Evolutionary conservation across 1,284 basidiomycete genomes (phyloP).

Genomic region (Rugosomyces carneus): DNA sequence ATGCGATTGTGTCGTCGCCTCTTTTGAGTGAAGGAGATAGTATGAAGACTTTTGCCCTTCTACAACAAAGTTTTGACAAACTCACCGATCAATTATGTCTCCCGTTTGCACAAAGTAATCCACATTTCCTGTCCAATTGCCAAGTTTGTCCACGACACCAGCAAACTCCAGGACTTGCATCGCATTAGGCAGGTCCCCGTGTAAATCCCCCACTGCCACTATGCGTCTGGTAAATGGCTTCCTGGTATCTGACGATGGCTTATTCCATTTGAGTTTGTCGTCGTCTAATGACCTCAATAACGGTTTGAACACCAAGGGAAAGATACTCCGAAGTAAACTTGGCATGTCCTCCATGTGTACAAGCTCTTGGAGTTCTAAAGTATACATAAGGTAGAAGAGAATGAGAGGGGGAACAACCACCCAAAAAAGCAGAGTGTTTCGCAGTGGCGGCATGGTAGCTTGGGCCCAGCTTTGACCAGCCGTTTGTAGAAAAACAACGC

Average conservation of each 20-base stretch:
- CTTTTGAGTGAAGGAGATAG: constrained; percentile 31
- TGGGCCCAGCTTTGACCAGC: too few relatives aligned
- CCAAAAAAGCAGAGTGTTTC: constrained; percentile 6
- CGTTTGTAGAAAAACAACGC: too few relatives aligned
- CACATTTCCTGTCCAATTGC: constrained; percentile 71
- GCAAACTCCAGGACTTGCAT: constrained; percentile 73
- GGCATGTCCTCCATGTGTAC: constrained; percentile 5
- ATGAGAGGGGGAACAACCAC: constrained; percentile 13
- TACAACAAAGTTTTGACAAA: constrained; percentile 3
- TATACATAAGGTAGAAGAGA: constrained; percentile 16
- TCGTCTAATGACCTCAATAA: constrained; percentile 7
- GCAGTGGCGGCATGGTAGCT: neutral
- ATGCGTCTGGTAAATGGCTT: constrained; percentile 43
- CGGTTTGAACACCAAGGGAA: constrained; percentile 12
- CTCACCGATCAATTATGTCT: constrained; percentile 83
- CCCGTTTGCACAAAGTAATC: constrained; percentile 90
- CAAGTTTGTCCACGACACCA: constrained; percentile 59
- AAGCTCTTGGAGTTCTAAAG: constrained; percentile 15
- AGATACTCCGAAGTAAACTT: constrained; percentile 2
- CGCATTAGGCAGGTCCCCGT: constrained; percentile 73
- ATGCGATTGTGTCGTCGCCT: constrained; percentile 82
- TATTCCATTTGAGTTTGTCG: constrained; percentile 5
- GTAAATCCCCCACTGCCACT: constrained; percentile 78
- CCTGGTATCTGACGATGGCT: neutral
- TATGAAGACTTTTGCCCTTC: neutral